These are phyloP conservation scores for Aspergillus phoenicis DNA, from an alignment of 2,329 filamentous ascomycete genomes.

Conservation along the genomic window DNA sequence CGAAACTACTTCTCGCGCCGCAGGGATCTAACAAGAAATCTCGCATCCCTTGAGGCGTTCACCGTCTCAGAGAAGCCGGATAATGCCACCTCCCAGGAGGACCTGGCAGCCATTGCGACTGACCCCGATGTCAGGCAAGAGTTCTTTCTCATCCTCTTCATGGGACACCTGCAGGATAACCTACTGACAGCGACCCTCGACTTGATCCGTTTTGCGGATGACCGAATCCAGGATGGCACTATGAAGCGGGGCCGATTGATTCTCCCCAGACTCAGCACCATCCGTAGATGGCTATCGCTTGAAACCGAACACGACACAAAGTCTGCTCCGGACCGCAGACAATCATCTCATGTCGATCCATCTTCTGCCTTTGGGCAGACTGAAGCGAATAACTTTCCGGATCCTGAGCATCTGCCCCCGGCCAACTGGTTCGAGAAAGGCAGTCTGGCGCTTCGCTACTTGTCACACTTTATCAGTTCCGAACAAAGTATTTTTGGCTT, in stretches of 20 bases:
- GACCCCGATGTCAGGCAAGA: slow-evolving; percentile 52
- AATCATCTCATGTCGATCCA: slow-evolving; percentile 22
- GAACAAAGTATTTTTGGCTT: slow-evolving; percentile 69
- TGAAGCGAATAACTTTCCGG: slow-evolving; percentile 48
- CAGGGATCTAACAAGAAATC: slow-evolving; percentile 51
- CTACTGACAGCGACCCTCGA: slow-evolving; percentile 62
- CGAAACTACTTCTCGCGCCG: slow-evolving; percentile 56
- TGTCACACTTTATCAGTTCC: slow-evolving; percentile 64
- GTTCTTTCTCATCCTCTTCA: slow-evolving; percentile 63
- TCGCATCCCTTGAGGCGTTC: slow-evolving; percentile 41
- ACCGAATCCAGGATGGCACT: slow-evolving; percentile 63
- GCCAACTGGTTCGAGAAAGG: slow-evolving; percentile 61
- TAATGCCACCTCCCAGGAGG: slow-evolving; percentile 31
- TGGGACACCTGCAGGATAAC: slow-evolving; percentile 66
- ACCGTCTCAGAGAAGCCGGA: slow-evolving; percentile 34
- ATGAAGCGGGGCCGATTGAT: slow-evolving; percentile 64
- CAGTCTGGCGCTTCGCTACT: slow-evolving; percentile 59
- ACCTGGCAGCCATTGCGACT: slow-evolving; percentile 8
- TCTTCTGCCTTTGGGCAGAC: slow-evolving; percentile 57
- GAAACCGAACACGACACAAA: slow-evolving; percentile 14
- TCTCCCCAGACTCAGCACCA: slow-evolving; percentile 60
- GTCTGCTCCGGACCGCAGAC: slow-evolving; percentile 11
- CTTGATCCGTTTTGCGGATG: slow-evolving; percentile 67
- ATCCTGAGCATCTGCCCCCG: slow-evolving; percentile 73
- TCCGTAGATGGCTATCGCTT: slow-evolving; percentile 61